These are phyloP conservation scores for Suillus bovinus DNA, from an alignment of 768 basidiomycete species.

Conservation along the genomic window DNA sequence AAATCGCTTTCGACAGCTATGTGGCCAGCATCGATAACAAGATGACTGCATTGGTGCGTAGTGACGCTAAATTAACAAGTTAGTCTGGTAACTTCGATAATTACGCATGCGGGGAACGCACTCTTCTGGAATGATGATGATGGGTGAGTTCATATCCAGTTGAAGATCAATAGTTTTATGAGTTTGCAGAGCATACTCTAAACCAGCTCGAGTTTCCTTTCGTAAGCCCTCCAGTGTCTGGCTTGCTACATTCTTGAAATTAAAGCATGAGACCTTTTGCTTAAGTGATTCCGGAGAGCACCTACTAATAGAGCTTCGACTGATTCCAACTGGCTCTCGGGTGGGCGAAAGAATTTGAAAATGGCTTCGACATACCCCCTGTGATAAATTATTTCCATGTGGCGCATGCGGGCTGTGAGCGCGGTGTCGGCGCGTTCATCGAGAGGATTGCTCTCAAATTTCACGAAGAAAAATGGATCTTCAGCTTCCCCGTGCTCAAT, in stretches of 20 bases:
- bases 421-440: conserved; percentile 91
- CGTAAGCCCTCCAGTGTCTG: conserved; percentile 91
- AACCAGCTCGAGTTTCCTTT: conserved; percentile 90
- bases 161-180: conserved; percentile 98
- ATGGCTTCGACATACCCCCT: conserved; percentile 91
- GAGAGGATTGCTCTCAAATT: conserved; percentile 89
- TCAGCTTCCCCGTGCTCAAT: conserved; percentile 28
- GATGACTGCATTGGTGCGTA: conserved; percentile 73
- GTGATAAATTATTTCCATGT: conserved; percentile 98
- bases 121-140: conserved; percentile 97
- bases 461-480: conserved; percentile 83
- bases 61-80: conserved; percentile 56
- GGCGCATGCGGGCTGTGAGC: conserved; percentile 84
- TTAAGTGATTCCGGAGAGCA: conserved; percentile 6
- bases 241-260: conserved; percentile 77
- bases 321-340: conserved; percentile 91
- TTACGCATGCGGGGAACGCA: conserved; percentile 29
- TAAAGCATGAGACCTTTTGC: conserved; percentile 1
- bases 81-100: neutral
- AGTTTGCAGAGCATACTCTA: conserved; percentile 89
- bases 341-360: conserved; percentile 89
- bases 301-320: conserved; percentile 88
- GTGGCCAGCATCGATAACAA: conserved; percentile 95
- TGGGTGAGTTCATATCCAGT: conserved; percentile 94
- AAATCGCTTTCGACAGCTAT: conserved; percentile 91